Percentiles rank a stretch among this genome's conserved stretches.
Conservation (phyloP, 495 filamentous ascomycete species). For the Podospora didyma region DNA sequence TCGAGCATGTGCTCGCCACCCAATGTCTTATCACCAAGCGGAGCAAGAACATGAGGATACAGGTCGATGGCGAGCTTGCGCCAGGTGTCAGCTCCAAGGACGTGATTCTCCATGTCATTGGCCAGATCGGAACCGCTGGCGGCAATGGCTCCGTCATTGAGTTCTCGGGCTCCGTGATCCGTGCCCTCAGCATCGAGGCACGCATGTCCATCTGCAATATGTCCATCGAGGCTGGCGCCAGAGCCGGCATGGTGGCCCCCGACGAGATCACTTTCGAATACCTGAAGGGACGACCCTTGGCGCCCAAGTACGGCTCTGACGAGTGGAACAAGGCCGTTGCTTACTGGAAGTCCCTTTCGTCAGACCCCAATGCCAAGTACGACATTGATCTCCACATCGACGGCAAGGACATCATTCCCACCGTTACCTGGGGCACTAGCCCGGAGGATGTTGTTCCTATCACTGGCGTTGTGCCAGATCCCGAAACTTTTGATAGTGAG, state of each 20-base stretch:
- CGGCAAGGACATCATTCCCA: conserved; percentile 87
- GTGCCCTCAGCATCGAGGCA: conserved; percentile 88
- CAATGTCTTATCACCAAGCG: conserved; percentile 91
- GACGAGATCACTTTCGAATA: conserved; percentile 94
- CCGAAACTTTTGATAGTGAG: conserved; percentile 76
- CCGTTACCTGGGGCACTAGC: conserved; percentile 94
- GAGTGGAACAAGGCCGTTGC: conserved; percentile 88
- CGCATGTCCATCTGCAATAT: conserved; percentile 99
- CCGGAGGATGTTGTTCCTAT: conserved; percentile 95
- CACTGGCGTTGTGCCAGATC: conserved; percentile 82
- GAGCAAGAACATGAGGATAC: conserved; percentile 97
- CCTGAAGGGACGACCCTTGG: conserved; percentile 82
- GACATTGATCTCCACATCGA: conserved; percentile 85
- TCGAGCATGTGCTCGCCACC: conserved; percentile 96
- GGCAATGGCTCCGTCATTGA: conserved; percentile 94
- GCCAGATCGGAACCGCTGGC: conserved; percentile 90
- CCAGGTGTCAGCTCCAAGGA: conserved; percentile 95
- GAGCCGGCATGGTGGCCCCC: conserved; percentile 95
- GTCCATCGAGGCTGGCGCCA: conserved; percentile 96
- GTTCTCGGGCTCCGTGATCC: conserved; percentile 91
- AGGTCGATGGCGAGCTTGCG: conserved; percentile 87
- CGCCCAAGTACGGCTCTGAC: conserved; percentile 73
- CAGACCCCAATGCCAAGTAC: conserved; percentile 80
- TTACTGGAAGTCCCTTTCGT: conserved; percentile 85
- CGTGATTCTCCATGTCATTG: conserved; percentile 90